Base-by-base conservation (phyloP, 352 stramenopile species). In the Pythium aristosporum region DNA sequence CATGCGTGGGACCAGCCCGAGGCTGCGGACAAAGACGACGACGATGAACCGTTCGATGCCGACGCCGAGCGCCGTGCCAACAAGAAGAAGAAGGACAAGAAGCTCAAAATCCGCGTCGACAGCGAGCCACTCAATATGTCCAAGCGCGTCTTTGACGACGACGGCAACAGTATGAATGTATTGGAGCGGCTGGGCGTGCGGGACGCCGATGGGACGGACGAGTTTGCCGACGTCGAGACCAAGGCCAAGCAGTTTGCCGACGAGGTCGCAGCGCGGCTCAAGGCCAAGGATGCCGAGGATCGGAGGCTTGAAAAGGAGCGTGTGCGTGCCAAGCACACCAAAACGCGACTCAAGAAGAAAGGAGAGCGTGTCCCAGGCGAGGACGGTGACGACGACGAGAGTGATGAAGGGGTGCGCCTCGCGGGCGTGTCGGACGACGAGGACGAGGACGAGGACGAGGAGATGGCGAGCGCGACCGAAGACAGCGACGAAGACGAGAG, bases 111-210 rank as follows among this genome's bases (percentile, higher is more conserved):
- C 69, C 74, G 88, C 51, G 71, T 86, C 34, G 66, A 98, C 78
- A 77, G 74, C 36, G 80, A 87, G 42, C 70, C 65, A 49, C 69
- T 85, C 44, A 83, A 85, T 62, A 73, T 74, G 30, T 87, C 90
- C 57, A 97, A 94, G 69, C 83, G 97, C 58, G 82, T 97, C 57
- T 99, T 99, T 65, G 91, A 98, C 74, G 95, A 98, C 36, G 92
- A 99, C 30, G 96, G 95, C 62, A 94, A 97, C 65, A 76, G 74
- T 46, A 67, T 85, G 62, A 83, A 65, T 44, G 70, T 87, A 34
- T 74, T 87, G 0, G 87, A 94, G 57, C 69, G 76, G 28, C 70
- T 96, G 39, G 69, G 77, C 1, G 83, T 68, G 46, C 76, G 78
- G 57, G 70, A 75, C 23, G 72, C 68, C 41, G 67, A 76, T 49